Evolutionary conservation across 768 basidiomycete species (phyloP).

Genomic region (Porphyrellus cyaneotinctus): DNA sequence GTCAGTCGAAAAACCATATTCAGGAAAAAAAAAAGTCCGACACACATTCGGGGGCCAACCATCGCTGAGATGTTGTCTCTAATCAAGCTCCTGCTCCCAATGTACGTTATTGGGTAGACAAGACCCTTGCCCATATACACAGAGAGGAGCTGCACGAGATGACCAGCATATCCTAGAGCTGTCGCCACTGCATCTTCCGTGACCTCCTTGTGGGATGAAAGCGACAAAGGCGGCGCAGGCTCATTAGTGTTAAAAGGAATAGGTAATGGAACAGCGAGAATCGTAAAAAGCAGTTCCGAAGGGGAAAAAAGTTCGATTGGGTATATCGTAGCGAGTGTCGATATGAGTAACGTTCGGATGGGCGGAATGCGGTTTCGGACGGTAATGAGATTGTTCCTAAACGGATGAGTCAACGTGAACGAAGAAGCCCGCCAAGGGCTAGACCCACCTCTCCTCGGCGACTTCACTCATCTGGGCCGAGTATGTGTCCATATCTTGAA

Average conservation of each 20-base stretch:
- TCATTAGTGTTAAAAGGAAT: constrained; percentile 72
- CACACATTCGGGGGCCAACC: constrained; percentile 92
- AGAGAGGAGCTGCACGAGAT: constrained; percentile 79
- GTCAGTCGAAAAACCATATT: constrained; percentile 10
- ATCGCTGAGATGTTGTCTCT: constrained; percentile 91
- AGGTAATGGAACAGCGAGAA: constrained; percentile 85
- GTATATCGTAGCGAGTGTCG: constrained; percentile 71
- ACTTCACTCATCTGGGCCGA: constrained; percentile 33
- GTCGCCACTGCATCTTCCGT: constrained; percentile 87
- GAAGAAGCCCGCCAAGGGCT: background rate
- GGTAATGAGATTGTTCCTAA: constrained; percentile 44
- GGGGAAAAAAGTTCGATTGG: constrained; percentile 86
- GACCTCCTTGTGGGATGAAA: constrained; percentile 63
- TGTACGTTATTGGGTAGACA: constrained; percentile 85
- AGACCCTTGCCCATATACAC: constrained; percentile 71
- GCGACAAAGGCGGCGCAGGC: constrained; percentile 76
- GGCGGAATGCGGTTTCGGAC: constrained; percentile 49
- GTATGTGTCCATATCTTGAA: constrained; percentile 27
- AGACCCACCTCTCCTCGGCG: constrained; percentile 37
- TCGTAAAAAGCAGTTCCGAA: constrained; percentile 84
- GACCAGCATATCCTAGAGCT: constrained; percentile 86
- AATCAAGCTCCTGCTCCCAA: constrained; percentile 88
- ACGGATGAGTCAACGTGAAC: constrained; percentile 13
- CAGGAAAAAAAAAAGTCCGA: constrained; percentile 13
- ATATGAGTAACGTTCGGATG: constrained; percentile 61